Conservation (phyloP, 164 flowering plant species). For the Sedum album region DNA sequence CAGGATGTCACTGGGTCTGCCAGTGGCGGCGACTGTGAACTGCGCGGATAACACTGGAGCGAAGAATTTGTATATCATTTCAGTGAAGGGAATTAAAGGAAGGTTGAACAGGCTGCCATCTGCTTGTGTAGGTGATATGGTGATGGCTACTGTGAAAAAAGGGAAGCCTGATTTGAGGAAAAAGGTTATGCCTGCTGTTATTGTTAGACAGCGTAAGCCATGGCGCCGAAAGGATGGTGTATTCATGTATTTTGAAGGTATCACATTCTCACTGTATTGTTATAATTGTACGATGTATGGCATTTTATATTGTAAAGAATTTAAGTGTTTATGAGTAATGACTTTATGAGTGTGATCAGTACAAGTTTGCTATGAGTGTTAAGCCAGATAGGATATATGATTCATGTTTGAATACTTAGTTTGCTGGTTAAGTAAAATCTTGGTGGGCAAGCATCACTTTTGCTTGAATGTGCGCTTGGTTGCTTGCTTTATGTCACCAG, state of each 20-base stretch:
- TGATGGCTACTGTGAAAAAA: slow-evolving; percentile 10
- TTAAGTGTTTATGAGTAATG: too few species aligned
- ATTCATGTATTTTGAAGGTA: slow-evolving; percentile 9
- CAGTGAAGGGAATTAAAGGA: slow-evolving; percentile 10
- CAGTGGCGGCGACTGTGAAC: slow-evolving; percentile 8
- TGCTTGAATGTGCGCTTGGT: background rate
- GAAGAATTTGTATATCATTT: slow-evolving; percentile 10
- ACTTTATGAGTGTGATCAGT: too few species aligned
- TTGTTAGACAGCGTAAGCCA: slow-evolving; percentile 11
- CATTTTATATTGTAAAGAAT: too few species aligned
- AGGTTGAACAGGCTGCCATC: slow-evolving; percentile 8
- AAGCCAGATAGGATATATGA: too few species aligned
- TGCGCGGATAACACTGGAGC: slow-evolving; percentile 10
- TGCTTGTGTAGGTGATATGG: slow-evolving; percentile 11
- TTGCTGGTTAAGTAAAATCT: background rate
- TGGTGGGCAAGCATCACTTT: background rate
- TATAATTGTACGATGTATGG: too few species aligned
- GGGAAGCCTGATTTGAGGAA: slow-evolving; percentile 9
- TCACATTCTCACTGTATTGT: background rate
- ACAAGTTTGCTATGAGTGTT: too few species aligned
- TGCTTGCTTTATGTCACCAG: background rate
- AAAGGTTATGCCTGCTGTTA: slow-evolving; percentile 12
- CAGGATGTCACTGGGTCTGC: slow-evolving; percentile 10
- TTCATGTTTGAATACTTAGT: too few species aligned
- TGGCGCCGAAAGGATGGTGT: slow-evolving; percentile 11